Percentiles rank a stretch among this genome's conserved stretches.
These are phyloP conservation scores for Hyphopichia burtonii DNA, from an alignment of 1,139 yeast genomes.

Conservation along the genomic window DNA sequence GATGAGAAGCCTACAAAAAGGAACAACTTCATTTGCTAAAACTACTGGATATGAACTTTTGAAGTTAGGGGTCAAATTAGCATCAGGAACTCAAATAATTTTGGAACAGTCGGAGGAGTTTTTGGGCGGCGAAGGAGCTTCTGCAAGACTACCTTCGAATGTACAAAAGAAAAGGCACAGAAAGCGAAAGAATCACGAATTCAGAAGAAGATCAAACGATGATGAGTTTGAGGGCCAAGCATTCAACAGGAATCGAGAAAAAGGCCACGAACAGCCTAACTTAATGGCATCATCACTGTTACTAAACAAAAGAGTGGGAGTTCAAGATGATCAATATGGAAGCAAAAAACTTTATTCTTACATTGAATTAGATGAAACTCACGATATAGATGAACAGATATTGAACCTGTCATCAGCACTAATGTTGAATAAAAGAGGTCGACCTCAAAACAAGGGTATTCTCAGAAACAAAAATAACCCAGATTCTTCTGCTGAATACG, in stretches of 20 bases:
- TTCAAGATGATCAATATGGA: conserved; percentile 19
- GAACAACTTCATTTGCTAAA: conserved; percentile 73
- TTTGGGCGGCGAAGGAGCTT: conserved; percentile 66
- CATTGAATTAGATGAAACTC: conserved; percentile 26
- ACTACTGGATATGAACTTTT: conserved; percentile 80
- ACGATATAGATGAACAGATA: conserved; percentile 15
- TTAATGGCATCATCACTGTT: conserved; percentile 24
- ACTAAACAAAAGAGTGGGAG: conserved; percentile 8
- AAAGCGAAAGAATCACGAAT: conserved; percentile 2
- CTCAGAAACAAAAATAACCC: background rate
- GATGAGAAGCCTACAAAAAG: conserved; percentile 70
- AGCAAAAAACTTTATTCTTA: conserved; percentile 28
- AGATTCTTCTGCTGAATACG: conserved; percentile 20
- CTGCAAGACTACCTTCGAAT: conserved; percentile 28
- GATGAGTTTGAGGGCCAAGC: too few species aligned
- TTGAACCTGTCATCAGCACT: conserved; percentile 11
- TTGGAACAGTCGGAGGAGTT: conserved; percentile 79
- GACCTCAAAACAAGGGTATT: background rate
- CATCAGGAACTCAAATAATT: conserved; percentile 84
- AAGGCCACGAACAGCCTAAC: conserved; percentile 6
- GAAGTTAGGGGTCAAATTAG: conserved; percentile 79
- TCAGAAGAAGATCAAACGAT: background rate
- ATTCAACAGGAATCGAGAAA: too few species aligned
- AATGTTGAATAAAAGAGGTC: conserved; percentile 10
- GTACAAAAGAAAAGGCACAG: conserved; percentile 1